phyloP scores from a whole-genome alignment of 306 rosid species.

The Morella rubra region DNA sequence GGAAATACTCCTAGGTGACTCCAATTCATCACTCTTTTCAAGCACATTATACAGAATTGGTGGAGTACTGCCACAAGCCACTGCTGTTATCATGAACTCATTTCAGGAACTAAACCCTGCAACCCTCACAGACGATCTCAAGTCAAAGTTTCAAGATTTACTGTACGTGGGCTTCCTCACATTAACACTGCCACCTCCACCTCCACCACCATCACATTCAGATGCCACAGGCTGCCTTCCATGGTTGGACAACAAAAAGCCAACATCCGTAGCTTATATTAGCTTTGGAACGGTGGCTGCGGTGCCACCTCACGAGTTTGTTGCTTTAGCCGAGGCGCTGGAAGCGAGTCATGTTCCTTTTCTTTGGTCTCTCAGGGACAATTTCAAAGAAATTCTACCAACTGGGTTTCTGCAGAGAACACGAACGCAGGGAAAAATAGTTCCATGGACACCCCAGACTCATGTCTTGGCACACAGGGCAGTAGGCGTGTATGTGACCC shows the following conservation, averaged over 20 bases:
- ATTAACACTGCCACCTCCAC: not conserved
- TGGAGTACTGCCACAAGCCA: slow-evolving; percentile 31
- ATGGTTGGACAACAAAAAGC: slow-evolving; percentile 26
- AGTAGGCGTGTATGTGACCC: too few species aligned
- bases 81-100: slow-evolving; percentile 35
- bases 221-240: slow-evolving; percentile 26
- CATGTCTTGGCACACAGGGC: too few species aligned
- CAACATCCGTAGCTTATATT: not conserved
- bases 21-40: slow-evolving; percentile 26
- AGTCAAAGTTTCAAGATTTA: slow-evolving; percentile 7
- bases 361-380: too few species aligned
- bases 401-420: too few species aligned
- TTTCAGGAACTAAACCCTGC: slow-evolving; percentile 19
- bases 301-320: too few species aligned
- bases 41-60: slow-evolving; percentile 27
- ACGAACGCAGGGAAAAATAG: too few species aligned
- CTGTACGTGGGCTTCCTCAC: slow-evolving; percentile 29
- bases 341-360: too few species aligned
- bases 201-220: slow-evolving; percentile 2
- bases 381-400: too few species aligned
- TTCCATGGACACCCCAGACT: too few species aligned
- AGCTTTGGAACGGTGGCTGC: too few species aligned
- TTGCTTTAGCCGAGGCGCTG: too few species aligned
- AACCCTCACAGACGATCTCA: not conserved
- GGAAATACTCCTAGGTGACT: slow-evolving; percentile 1